A percentile compares a stretch with the other conserved stretches of the same genome.
phyloP scores from a whole-genome alignment of 805 yeast genomes.

The Ogataea pilisensis region DNA sequence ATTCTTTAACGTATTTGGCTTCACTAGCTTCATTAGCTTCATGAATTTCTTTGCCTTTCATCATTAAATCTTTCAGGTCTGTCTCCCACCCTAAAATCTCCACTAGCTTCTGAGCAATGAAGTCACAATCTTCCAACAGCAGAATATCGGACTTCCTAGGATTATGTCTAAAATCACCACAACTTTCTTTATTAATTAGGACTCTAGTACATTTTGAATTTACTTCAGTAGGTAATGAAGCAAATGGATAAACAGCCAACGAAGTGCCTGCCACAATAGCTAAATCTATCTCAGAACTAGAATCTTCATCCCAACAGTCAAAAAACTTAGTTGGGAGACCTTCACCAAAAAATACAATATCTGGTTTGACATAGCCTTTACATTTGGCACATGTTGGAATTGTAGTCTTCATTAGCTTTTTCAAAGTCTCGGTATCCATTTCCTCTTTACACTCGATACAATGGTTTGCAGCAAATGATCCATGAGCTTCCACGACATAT shows the following conservation, averaged over 20 bases:
- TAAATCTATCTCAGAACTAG: conserved; percentile 49
- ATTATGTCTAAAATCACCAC: conserved; percentile 61
- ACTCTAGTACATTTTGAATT: conserved; percentile 47
- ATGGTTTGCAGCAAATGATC: conserved; percentile 81
- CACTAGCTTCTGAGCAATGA: conserved; percentile 51
- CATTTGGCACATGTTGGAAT: conserved; percentile 62
- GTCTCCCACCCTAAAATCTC: conserved; percentile 59
- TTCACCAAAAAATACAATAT: conserved; percentile 94
- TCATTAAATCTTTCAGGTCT: conserved; percentile 44
- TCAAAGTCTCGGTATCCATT: conserved; percentile 46
- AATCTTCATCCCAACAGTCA: conserved; percentile 58
- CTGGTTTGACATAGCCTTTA: conserved; percentile 81
- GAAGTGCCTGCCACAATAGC: conserved; percentile 93
- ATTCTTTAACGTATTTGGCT: no score
- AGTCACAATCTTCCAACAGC: conserved; percentile 61
- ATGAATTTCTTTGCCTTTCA: conserved; percentile 20
- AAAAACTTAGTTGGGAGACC: conserved; percentile 70
- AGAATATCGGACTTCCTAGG: conserved; percentile 60
- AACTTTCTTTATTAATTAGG: conserved; percentile 69
- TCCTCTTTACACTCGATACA: conserved; percentile 70
- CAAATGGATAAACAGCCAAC: conserved; percentile 86
- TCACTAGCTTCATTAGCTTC: conserved; percentile 7
- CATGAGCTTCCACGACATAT: conserved; percentile 85
- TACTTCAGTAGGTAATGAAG: conserved; percentile 70
- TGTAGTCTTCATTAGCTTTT: conserved; percentile 30